phyloP scores from a whole-genome alignment of 2,329 filamentous ascomycete genomes.

The Verticillium dahliae region DNA sequence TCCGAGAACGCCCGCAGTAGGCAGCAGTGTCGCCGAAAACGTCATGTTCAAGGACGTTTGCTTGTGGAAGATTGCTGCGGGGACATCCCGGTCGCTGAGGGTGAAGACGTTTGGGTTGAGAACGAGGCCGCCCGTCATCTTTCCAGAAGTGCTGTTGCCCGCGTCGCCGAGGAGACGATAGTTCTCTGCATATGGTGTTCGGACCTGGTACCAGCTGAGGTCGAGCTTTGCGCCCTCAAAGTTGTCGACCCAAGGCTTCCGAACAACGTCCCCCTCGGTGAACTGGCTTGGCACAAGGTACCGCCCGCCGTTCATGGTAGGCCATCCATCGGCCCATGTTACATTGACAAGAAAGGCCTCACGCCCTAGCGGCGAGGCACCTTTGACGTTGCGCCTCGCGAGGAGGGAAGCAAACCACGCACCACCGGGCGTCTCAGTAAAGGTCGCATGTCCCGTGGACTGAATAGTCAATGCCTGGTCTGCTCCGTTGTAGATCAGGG shows the following conservation, averaged over 20 bases:
- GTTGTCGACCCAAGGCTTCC: constrained; percentile 3
- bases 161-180: not conserved
- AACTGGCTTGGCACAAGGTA: constrained; percentile 6
- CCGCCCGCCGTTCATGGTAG: constrained; percentile 14
- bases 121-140: constrained; percentile 16
- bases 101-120: constrained; percentile 21
- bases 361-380: constrained; percentile 12
- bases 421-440: constrained; percentile 14
- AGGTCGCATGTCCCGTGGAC: constrained; percentile 15
- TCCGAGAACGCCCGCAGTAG: constrained; percentile 9
- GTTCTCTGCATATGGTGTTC: constrained; percentile 7
- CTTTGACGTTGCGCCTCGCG: constrained; percentile 12
- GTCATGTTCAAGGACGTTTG: constrained; percentile 23
- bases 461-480: constrained; percentile 12
- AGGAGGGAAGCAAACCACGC: constrained; percentile 15
- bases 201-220: constrained; percentile 6
- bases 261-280: constrained; percentile 1
- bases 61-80: constrained; percentile 19
- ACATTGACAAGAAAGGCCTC: constrained; percentile 16
- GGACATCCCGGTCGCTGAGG: constrained; percentile 20
- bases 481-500: constrained; percentile 18
- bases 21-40: constrained; percentile 15
- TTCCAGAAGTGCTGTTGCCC: constrained; percentile 12
- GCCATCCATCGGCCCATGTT: constrained; percentile 16
- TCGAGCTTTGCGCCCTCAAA: constrained; percentile 1